phyloP scores from a whole-genome alignment of 805 yeast species.

The Vanderwaltozyma polyspora region DNA sequence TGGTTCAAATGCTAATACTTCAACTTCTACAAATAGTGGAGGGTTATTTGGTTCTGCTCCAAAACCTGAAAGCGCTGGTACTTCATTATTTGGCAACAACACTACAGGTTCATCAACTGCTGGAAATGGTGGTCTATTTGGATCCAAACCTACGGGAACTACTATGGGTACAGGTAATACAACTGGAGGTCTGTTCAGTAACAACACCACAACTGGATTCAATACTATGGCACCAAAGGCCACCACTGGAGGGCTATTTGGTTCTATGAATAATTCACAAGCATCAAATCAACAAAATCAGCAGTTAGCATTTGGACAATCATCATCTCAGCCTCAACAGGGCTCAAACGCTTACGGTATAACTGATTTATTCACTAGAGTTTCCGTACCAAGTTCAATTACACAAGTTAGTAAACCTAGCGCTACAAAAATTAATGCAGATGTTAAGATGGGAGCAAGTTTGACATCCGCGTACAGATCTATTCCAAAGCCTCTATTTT shows the following conservation, averaged over 20 bases:
- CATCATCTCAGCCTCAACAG: neutral
- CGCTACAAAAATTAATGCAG: conserved; percentile 36
- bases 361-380: conserved; percentile 29
- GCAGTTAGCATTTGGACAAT: no score
- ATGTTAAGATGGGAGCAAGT: conserved; percentile 48
- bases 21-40: conserved; percentile 10
- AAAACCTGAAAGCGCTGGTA: conserved; percentile 4
- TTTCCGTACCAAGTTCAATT: conserved; percentile 25
- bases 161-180: conserved; percentile 2
- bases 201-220: no score
- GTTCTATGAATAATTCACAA: neutral
- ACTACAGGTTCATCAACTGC: conserved; percentile 7
- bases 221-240: neutral
- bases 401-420: conserved; percentile 33
- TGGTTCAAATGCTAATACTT: conserved; percentile 16
- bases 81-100: neutral
- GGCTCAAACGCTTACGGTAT: neutral
- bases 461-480: conserved; percentile 49
- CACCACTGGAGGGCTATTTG: neutral
- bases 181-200: conserved; percentile 1
- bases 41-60: conserved; percentile 27
- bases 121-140: conserved; percentile 34
- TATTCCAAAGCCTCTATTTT: conserved; percentile 51
- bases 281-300: neutral
- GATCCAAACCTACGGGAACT: conserved; percentile 19